Conservation (phyloP, 371 early-diverging fungal species). For the Lichtheimia corymbifera region DNA sequence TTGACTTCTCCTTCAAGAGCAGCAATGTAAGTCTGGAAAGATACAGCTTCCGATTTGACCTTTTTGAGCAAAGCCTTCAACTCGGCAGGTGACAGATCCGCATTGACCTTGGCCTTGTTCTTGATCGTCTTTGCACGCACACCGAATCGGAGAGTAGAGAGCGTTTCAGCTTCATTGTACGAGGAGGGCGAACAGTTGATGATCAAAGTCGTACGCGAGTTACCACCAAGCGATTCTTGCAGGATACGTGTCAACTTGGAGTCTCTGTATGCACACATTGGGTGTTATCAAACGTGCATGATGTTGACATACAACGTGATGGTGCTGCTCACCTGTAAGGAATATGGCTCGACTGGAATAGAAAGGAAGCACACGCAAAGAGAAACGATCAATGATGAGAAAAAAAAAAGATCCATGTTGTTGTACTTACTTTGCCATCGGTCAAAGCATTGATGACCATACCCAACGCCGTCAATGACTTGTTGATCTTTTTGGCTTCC, state of each 20-base stretch:
- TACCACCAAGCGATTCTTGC: constrained; percentile 98
- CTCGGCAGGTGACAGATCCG: constrained; percentile 88
- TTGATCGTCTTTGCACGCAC: constrained; percentile 96
- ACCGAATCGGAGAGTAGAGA: constrained; percentile 96
- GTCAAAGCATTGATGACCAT: constrained; percentile 98
- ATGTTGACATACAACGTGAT: too few species aligned
- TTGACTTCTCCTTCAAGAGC: constrained; percentile 85
- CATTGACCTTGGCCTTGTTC: constrained; percentile 98
- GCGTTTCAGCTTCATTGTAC: constrained; percentile 94
- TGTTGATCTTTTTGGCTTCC: constrained; percentile 99
- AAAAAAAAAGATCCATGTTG: too few species aligned
- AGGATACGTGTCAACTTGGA: constrained; percentile 98
- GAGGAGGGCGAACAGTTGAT: constrained; percentile 96
- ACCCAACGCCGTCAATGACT: constrained; percentile 94
- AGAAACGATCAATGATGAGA: constrained; percentile 11
- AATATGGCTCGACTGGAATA: constrained; percentile 82
- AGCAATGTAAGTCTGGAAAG: constrained; percentile 77
- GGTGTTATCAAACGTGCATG: too few species aligned
- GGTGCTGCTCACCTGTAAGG: constrained; percentile 70
- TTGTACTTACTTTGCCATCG: constrained; percentile 71
- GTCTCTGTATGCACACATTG: constrained; percentile 60
- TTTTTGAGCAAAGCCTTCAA: constrained; percentile 90
- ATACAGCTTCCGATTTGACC: constrained; percentile 76
- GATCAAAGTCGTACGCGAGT: constrained; percentile 94
- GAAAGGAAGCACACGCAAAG: neutral